Percentiles rank a stretch among this genome's conserved stretches.
phyloP scores from a whole-genome alignment of 73 alveolate genomes.

The Uronychia setigera region DNA sequence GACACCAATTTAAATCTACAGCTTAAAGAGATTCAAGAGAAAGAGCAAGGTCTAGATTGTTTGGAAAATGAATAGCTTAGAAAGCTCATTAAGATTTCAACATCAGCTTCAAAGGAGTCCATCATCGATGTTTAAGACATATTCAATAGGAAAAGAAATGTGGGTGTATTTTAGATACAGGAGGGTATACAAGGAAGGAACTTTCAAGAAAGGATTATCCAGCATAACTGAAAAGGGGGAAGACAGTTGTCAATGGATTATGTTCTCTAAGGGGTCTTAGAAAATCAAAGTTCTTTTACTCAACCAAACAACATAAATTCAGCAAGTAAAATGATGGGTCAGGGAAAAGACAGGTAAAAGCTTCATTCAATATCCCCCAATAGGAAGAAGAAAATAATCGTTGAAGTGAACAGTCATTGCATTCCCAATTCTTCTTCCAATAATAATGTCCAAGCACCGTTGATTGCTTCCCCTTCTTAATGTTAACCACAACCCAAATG shows the following conservation, averaged over 20 bases:
- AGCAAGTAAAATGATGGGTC: too few relatives aligned
- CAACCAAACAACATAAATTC: too few relatives aligned
- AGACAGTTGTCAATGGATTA: neutral
- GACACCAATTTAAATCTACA: too few relatives aligned
- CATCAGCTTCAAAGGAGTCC: neutral
- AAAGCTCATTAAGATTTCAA: neutral
- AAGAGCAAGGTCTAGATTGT: too few relatives aligned
- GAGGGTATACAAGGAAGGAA: neutral
- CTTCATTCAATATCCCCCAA: too few relatives aligned
- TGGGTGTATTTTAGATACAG: neutral
- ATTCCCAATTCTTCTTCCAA: neutral
- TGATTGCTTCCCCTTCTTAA: neutral
- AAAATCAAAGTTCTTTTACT: too few relatives aligned
- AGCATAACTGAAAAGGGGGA: neutral
- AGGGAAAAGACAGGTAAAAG: too few relatives aligned
- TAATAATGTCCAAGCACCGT: neutral
- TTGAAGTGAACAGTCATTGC: neutral
- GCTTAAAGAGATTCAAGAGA: too few relatives aligned
- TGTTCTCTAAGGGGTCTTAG: too few relatives aligned
- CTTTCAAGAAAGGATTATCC: neutral
- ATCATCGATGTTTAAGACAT: constrained; percentile 9
- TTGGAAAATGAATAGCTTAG: neutral
- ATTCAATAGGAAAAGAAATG: neutral
- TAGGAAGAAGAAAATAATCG: neutral
- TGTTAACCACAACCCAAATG: neutral